Base-by-base conservation (phyloP, 2,329 filamentous ascomycete species). In the Beauveria bassiana region DNA sequence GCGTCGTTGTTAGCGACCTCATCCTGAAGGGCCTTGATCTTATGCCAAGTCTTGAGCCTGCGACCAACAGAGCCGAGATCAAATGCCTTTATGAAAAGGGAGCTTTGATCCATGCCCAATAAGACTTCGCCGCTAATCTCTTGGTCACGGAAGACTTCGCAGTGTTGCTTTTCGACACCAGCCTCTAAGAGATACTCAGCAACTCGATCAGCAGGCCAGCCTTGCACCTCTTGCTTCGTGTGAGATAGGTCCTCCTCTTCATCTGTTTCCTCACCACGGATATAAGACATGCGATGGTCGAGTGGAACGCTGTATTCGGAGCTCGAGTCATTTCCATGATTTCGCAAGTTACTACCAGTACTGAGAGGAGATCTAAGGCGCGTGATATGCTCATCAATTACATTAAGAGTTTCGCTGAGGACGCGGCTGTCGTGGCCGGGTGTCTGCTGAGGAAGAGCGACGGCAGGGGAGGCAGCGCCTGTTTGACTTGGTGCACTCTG, bases 331-430 rank as follows among this genome's bases (percentile, higher is more conserved):
- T 86, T 91, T 49, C 80, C 75, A 57, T 76, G 74, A 61, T 80
- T 69, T 66, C 83, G 77, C 65, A 87, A 26, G 72, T 63, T 63
- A 38, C 64, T 68, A 40, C 72, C 74, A 28, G 84, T 82, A 64
- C 78, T 81, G 64, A 79, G 77, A 7, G 82, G 77, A 20, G 81
- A 82, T 64, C 83, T 79, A 65, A 98, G 84, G 72, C 96, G 90
- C 47, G 91, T 96, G 68, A 98, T 96, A 71, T 97, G 93, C 75
- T 98, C 93, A 72, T 98, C 89, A 69, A 98, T 98, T 62, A 98
- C 93, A 70, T 92, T 96, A 57, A 98, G 77, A 0, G 93, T 97
- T 73, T 98, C 93, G 71, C 93, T 92, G 79, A 98, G 89, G 55
- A 97, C 93, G 12, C 90, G 89, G 70, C 76, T 82, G 57, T 84